Base-by-base conservation (phyloP, 176 grass and related monocot genomes). In the Triticum timopheevii region DNA sequence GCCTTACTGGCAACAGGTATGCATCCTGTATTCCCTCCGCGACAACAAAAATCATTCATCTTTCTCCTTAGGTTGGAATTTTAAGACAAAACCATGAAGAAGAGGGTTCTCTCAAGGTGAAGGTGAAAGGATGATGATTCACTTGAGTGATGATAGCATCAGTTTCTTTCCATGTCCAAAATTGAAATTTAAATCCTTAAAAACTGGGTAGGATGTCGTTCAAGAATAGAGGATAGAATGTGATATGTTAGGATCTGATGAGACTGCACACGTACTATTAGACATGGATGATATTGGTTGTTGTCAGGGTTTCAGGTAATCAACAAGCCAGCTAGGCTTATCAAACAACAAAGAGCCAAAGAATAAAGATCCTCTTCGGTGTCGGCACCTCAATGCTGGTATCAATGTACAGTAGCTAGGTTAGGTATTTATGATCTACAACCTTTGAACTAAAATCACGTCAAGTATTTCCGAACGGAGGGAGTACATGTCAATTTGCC, bases 171-270 rank as follows among this genome's bases (percentile, higher is more conserved):
- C 47, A 80, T 76, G 67, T 84, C 87, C 19, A 73, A 28, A 83
- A 80, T 17, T 87, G 22, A 11, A 84, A 75, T 81, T 61, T 47
- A 84, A 87, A 75, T 76, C 11, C 62, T 25, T 39, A 23, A 68
- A 16, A 69, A 80, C 39, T 50, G 71, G 40, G 40, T 75, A 15
- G 23, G 72, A 45, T 47, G 71, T 73, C 22, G 2, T 28, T 27
- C 6, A 23, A 27, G 71, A 25, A 49, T 75, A 49, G 24, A 50
- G 75, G 75, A 87, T 76, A 58, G 16, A 44, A 63, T 65, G 64
- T 91, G 45, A 80, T 80, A 79, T 90, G 25, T 27, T 45, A 87
- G 89, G 59, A 90, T 69, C 33, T 70, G 79, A 68, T 6, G 44
- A 39, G 17, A 63, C 30, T 19, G 3, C 34, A 11, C 4, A 39